Conservation (phyloP, 2,329 filamentous ascomycete species). For the Geosmithia putterillii region DNA sequence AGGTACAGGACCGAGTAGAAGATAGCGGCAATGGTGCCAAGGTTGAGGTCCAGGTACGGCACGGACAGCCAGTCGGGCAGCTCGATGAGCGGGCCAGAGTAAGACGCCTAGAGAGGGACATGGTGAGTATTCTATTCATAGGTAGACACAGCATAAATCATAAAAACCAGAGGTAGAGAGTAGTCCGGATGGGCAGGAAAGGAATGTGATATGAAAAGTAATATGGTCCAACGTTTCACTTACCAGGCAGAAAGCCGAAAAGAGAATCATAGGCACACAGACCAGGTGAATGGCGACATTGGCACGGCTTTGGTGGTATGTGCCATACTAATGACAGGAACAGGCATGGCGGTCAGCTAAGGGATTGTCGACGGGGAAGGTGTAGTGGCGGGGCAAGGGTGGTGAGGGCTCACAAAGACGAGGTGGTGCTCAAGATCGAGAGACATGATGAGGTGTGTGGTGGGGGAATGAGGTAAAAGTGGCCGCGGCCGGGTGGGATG, state of each 20-base stretch:
- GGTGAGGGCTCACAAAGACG: slow-evolving; percentile 52
- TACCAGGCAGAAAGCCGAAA: slow-evolving; percentile 62
- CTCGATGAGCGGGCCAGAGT: slow-evolving; percentile 49
- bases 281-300: slow-evolving; percentile 71
- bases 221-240: slow-evolving; percentile 16
- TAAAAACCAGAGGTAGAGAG: no score
- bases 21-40: slow-evolving; percentile 51
- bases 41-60: slow-evolving; percentile 54
- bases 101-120: slow-evolving; percentile 36
- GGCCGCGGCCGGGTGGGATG: not conserved
- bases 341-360: not conserved
- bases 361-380: not conserved
- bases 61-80: slow-evolving; percentile 55
- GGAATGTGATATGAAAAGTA: not conserved
- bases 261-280: slow-evolving; percentile 65
- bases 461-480: not conserved
- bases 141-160: not conserved
- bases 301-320: slow-evolving; percentile 68
- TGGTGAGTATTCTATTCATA: not conserved
- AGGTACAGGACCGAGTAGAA: slow-evolving; percentile 73
- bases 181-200: not conserved
- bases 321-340: slow-evolving; percentile 75
- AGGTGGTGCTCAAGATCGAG: slow-evolving; percentile 74
- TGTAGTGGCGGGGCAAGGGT: not conserved
- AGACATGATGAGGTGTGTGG: slow-evolving; percentile 31